These are phyloP conservation scores for Alternaria gansuensis DNA, from an alignment of 2,329 filamentous ascomycete species.

Conservation along the genomic window DNA sequence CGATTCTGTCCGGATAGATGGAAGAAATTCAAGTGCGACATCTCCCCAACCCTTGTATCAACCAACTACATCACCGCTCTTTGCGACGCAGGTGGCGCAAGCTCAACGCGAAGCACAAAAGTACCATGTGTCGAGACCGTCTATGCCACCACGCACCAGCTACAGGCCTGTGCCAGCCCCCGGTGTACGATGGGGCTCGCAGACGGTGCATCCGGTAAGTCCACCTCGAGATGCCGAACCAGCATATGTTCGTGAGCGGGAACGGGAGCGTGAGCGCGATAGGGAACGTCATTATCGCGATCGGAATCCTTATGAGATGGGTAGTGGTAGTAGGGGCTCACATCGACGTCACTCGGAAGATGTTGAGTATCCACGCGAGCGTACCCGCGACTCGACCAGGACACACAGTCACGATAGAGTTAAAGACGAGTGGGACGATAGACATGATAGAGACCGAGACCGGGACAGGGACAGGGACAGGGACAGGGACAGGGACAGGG, in stretches of 20 bases:
- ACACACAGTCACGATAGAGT: constrained; percentile 44
- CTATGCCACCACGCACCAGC: constrained; percentile 37
- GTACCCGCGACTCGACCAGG: constrained; percentile 29
- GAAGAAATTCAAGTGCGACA: constrained; percentile 30
- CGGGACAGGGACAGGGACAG: background rate
- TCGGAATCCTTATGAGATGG: constrained; percentile 23
- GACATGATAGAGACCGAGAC: constrained; percentile 18
- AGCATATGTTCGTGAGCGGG: constrained; percentile 30
- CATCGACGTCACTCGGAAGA: constrained; percentile 39
- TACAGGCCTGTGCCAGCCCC: constrained; percentile 36
- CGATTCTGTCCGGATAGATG: constrained; percentile 24
- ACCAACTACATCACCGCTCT: constrained; percentile 57
- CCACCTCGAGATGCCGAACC: constrained; percentile 36
- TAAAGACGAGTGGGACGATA: constrained; percentile 41
- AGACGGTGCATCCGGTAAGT: constrained; percentile 25
- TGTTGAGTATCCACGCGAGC: constrained; percentile 38
- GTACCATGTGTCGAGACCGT: constrained; percentile 44
- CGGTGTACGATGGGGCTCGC: constrained; percentile 37
- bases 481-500: constrained; percentile 8
- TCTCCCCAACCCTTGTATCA: constrained; percentile 51
- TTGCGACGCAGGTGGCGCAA: constrained; percentile 58
- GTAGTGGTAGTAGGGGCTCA: constrained; percentile 22
- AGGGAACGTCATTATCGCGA: constrained; percentile 26
- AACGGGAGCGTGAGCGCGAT: constrained; percentile 29
- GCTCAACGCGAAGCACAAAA: constrained; percentile 41